Percentiles rank a stretch among this genome's conserved stretches.
Conservation (phyloP, 176 grass and related monocot species). For the Puccinellia tenuiflora region DNA sequence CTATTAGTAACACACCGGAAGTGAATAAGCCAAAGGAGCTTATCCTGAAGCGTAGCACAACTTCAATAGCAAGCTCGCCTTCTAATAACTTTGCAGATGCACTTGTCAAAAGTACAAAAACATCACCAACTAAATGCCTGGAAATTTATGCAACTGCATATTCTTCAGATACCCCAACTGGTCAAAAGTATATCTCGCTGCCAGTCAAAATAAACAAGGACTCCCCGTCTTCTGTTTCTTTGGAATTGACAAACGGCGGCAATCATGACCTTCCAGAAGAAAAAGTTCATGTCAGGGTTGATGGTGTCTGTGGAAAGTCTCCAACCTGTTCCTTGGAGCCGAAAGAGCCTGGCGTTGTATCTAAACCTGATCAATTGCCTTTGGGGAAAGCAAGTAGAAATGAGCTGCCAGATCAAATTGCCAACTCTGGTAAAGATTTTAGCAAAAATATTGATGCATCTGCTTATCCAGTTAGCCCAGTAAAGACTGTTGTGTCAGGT, state of each 20-base stretch:
- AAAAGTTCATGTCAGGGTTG: slow-evolving; percentile 1
- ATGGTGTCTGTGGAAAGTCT: slow-evolving; percentile 30
- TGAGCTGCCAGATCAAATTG: slow-evolving; percentile 20
- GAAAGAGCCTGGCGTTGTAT: slow-evolving; percentile 18
- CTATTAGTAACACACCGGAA: slow-evolving; percentile 36
- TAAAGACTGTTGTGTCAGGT: slow-evolving; percentile 11
- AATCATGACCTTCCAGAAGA: slow-evolving; percentile 1
- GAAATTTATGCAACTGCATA: slow-evolving; percentile 6
- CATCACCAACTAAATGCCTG: slow-evolving; percentile 6
- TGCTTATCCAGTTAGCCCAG: slow-evolving; percentile 30
- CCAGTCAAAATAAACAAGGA: slow-evolving; percentile 8
- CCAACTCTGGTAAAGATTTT: slow-evolving; percentile 4
- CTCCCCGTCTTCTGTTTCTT: slow-evolving; percentile 15
- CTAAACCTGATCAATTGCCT: slow-evolving; percentile 28
- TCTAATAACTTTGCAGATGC: slow-evolving; percentile 25
- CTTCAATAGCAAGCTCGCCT: slow-evolving; percentile 10
- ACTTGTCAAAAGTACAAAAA: slow-evolving; percentile 21
- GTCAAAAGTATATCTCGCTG: not conserved
- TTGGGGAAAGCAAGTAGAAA: slow-evolving; percentile 26
- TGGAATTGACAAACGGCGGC: slow-evolving; percentile 25
- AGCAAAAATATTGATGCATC: slow-evolving; percentile 31
- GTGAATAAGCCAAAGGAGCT: slow-evolving; percentile 26
- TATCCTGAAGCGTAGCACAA: slow-evolving; percentile 17
- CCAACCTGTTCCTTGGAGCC: slow-evolving; percentile 31
- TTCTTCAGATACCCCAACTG: slow-evolving; percentile 27